Conservation (phyloP, 768 basidiomycete genomes). For the Plicaturopsis crispa region DNA sequence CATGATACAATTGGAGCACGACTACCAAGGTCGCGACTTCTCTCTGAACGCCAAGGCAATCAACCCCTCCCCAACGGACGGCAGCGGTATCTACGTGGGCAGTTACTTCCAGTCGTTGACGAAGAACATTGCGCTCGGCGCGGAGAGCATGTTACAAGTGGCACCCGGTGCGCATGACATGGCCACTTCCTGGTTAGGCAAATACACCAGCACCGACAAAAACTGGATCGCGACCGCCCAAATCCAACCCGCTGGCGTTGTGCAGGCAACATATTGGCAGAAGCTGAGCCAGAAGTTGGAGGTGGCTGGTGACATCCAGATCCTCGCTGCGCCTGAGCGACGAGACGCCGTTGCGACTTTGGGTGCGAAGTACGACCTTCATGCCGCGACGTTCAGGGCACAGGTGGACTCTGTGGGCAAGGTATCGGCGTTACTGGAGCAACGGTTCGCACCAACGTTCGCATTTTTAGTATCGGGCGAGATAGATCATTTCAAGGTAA, state of each 20-base stretch:
- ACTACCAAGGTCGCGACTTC: conserved; percentile 85
- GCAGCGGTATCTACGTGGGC: conserved; percentile 87
- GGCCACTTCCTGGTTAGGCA: conserved; percentile 71
- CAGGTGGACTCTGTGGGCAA: conserved; percentile 95
- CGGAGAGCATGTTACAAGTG: conserved; percentile 80
- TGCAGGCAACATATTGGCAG: conserved; percentile 95
- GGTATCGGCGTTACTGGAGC: conserved; percentile 90
- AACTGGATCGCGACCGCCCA: conserved; percentile 94
- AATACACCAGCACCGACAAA: conserved; percentile 63
- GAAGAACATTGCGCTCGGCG: conserved; percentile 81
- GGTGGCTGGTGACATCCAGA: conserved; percentile 89
- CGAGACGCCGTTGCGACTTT: conserved; percentile 90
- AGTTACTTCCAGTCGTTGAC: conserved; percentile 91
- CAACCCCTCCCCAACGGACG: conserved; percentile 84
- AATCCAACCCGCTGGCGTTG: conserved; percentile 70
- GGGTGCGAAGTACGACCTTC: conserved; percentile 94
- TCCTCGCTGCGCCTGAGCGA: conserved; percentile 70
- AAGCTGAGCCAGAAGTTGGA: conserved; percentile 94
- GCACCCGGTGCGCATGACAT: conserved; percentile 64
- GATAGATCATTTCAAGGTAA: conserved; percentile 97
- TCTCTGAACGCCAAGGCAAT: conserved; percentile 79
- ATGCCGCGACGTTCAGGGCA: conserved; percentile 89
- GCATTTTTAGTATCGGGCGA: conserved; percentile 93
- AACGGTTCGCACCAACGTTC: conserved; percentile 92
- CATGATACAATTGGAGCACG: conserved; percentile 92